Base-by-base conservation (phyloP, 2,329 filamentous ascomycete species). In the Colletotrichum horii region DNA sequence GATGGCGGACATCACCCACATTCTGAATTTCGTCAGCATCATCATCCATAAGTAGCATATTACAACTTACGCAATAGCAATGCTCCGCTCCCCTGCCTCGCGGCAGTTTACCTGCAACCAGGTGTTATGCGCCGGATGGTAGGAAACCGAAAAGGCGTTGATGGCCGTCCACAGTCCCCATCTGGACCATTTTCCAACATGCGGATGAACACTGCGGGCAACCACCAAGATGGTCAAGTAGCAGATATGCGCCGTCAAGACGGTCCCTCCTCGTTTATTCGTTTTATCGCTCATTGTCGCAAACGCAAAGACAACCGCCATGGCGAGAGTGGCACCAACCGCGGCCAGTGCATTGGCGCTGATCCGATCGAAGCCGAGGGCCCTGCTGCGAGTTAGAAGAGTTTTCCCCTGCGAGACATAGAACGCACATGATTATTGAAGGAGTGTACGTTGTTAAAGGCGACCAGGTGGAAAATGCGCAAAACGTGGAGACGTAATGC, bases 51-150 rank as follows among this genome's bases (percentile, higher is more conserved):
- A 30, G 8, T 6, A 43, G 24, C 12, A 11, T 6, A 8, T 36
- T 32, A 28, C 6, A 7, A 80, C 86, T 78, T 78, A 88, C 83
- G 89, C 88, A 62, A 90, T 85, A 24, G 82, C 84, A 66, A 90
- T 88, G 76, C 87, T 90, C 69, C 88, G 80, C 79, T 89, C 88
- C 6, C 84, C 80, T 0, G 86, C 78, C 22, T 86, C 86, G 16
- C 81, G 82, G 77, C 88, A 90, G 77, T 90, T 91, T 8, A 90
- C 80, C 78, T 89, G 87, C 22, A 89, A 81, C 88, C 88, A 90
- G 0, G 87, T 84, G 79, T 90, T 90, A 70, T 90, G 88, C 1
- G 88, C 83, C 0, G 88, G 88, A 79, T 90, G 89, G 76, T 90
- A 90, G 0, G 88, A 87, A 11, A 90, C 89, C 0, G 88, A 87